A percentile compares a stretch with the other conserved stretches of the same genome.
phyloP scores from a whole-genome alignment of 2,329 filamentous ascomycete species.

The Penicillium griseofulvum region DNA sequence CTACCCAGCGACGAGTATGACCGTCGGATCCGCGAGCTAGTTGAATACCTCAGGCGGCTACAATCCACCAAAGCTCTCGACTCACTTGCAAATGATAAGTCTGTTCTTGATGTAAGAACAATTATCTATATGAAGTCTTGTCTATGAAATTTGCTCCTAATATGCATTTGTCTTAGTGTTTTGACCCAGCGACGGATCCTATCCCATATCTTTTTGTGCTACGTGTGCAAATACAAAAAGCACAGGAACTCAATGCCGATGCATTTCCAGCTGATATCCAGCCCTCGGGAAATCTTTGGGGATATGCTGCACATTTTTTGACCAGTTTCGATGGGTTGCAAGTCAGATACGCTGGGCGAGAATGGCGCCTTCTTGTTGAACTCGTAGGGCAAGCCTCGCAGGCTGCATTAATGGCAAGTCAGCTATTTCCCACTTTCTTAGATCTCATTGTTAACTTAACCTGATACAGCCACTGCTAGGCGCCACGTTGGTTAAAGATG shows the following conservation, averaged over 20 bases:
- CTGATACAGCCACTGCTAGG: slow-evolving; percentile 37
- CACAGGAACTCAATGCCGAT: slow-evolving; percentile 36
- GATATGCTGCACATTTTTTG: slow-evolving; percentile 50
- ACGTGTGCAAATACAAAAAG: slow-evolving; percentile 45
- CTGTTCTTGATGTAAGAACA: slow-evolving; percentile 35
- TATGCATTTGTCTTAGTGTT: slow-evolving; percentile 11
- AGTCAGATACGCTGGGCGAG: slow-evolving; percentile 43
- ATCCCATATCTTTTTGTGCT: slow-evolving; percentile 60
- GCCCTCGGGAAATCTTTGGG: slow-evolving; percentile 51
- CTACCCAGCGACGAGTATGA: slow-evolving; percentile 46
- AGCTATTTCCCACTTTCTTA: not conserved
- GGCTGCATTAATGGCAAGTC: slow-evolving; percentile 34
- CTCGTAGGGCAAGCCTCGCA: slow-evolving; percentile 34
- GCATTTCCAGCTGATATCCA: slow-evolving; percentile 39
- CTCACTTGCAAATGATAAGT: slow-evolving; percentile 29
- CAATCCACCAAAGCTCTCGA: slow-evolving; percentile 33
- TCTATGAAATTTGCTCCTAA: not conserved
- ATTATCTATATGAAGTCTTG: not conserved
- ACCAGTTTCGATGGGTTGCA: slow-evolving; percentile 52
- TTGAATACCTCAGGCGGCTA: slow-evolving; percentile 39
- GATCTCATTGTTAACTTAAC: slow-evolving; percentile 17
- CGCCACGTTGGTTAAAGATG: slow-evolving; percentile 41
- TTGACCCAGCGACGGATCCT: slow-evolving; percentile 59
- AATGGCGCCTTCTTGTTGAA: slow-evolving; percentile 41
- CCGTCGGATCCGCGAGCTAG: slow-evolving; percentile 40